phyloP scores from a whole-genome alignment of 768 basidiomycete genomes.

The Omphalotus guepiniiformis region DNA sequence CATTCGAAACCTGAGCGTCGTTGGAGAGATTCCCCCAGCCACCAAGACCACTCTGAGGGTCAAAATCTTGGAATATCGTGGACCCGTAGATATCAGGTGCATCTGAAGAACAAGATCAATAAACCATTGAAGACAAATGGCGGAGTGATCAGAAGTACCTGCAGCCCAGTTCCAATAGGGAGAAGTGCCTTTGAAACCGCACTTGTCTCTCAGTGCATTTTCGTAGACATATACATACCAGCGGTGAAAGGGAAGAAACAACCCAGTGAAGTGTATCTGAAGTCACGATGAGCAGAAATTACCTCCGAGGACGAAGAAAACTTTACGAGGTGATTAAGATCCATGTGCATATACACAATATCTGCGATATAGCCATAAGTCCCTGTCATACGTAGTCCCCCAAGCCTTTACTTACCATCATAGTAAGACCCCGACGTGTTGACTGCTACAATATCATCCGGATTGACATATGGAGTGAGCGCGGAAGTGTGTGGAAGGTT shows the following conservation, averaged over 20 bases:
- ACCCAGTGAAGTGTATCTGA: constrained; percentile 18
- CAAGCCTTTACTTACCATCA: constrained; percentile 14
- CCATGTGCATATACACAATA: constrained; percentile 18
- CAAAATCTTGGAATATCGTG: constrained; percentile 14
- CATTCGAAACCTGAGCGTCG: constrained; percentile 17
- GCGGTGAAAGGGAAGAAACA: constrained; percentile 23
- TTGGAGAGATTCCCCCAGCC: constrained; percentile 18
- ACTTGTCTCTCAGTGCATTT: constrained; percentile 11
- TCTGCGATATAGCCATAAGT: constrained; percentile 5
- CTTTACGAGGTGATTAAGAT: constrained; percentile 7
- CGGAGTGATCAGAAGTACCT: constrained; percentile 10
- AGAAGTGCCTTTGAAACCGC: constrained; percentile 15
- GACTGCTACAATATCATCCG: constrained; percentile 13
- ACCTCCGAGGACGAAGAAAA: not conserved
- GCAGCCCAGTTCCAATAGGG: constrained; percentile 25
- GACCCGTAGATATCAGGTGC: constrained; percentile 15
- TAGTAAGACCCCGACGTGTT: constrained; percentile 17
- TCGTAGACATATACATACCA: constrained; percentile 17
- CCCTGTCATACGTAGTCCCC: not conserved
- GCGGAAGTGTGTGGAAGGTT: constrained; percentile 9
- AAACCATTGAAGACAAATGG: not conserved
- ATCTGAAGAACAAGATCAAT: not conserved
- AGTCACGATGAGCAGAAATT: not conserved
- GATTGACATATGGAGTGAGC: constrained; percentile 9
- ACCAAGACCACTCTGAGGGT: constrained; percentile 17